Evolutionary conservation across 148 eudicot genomes (phyloP).

Genomic region (Simmondsia chinensis): DNA sequence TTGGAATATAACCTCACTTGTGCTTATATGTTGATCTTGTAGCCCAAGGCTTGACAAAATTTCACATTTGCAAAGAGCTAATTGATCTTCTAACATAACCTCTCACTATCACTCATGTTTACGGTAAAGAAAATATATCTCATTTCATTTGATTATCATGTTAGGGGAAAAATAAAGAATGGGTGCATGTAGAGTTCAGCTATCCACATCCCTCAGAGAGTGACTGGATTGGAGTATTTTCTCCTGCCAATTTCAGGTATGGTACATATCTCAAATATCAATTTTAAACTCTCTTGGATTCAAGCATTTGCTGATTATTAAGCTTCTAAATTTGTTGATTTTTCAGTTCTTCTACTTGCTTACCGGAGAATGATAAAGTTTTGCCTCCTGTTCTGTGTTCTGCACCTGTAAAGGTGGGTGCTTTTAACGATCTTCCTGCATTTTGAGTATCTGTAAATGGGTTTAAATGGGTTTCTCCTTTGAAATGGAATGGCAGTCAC

Average conservation of each 20-base stretch:
- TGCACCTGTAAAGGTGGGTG: slow-evolving; percentile 86
- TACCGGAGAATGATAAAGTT: slow-evolving; percentile 34
- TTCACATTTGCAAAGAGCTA: too few relatives aligned
- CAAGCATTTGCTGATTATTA: not conserved
- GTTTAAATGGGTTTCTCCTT: not conserved
- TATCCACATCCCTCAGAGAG: slow-evolving; percentile 41
- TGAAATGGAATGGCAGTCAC: too few relatives aligned
- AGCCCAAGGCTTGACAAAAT: too few relatives aligned
- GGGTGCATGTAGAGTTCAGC: slow-evolving; percentile 55
- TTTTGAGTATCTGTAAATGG: not conserved
- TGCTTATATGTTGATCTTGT: too few relatives aligned
- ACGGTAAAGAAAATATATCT: not conserved
- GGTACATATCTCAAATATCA: not conserved
- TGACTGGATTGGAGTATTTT: slow-evolving; percentile 96
- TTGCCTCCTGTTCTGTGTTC: slow-evolving; percentile 56
- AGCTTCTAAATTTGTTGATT: not conserved
- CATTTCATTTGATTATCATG: too few relatives aligned
- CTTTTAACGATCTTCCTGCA: not conserved
- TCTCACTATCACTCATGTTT: not conserved
- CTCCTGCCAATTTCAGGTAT: slow-evolving; percentile 84
- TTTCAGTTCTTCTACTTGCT: slow-evolving; percentile 54
- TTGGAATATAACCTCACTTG: too few relatives aligned
- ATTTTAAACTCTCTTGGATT: not conserved
- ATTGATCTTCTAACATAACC: not conserved
- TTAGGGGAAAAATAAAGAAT: slow-evolving; percentile 50